Base-by-base conservation (phyloP, 768 basidiomycete species). In the Boletellus sp. region DNA sequence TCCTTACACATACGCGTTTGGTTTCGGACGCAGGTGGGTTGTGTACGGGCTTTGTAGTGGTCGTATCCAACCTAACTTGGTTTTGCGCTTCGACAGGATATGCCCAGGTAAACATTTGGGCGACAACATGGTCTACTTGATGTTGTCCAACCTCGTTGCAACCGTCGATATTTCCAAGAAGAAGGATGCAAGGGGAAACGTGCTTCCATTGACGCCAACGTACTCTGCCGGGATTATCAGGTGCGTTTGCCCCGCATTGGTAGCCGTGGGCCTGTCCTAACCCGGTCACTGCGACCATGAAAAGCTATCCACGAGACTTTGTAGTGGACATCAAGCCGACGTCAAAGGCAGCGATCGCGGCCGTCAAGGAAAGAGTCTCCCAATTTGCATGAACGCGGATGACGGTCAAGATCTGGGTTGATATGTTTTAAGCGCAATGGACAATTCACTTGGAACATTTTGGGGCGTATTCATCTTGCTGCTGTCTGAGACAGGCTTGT, bases 61-160 rank as follows among this genome's bases (percentile, higher is more conserved):
- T 5, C 1, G 2, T 44, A 13, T n/a, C 11, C 15, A n/a, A 39
- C 34, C 15, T 28, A 8, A 28, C 28, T 28, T 10, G 28, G 7
- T 28, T 28, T 28, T 28, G 7, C 28, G 28, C 7, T 26, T 28
- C 28, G 17, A 39, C 19, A 57, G 55, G 32, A 44, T 51, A 13
- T 57, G 56, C 13, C 56, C 56, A 11, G 56, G 56, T 8, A 42
- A 44, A 45, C 26, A 43, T 41, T 31, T 55, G 28, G 56, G 46
- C 0, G 50, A 57, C 22, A 48, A 56, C 22, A 51, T 47, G 11
- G 12, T 57, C 19, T 57, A 55, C 19, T 41, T 45, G 32, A 9
- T 57, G 9, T 20, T 57, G 19, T 50, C 55, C 12, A 16, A 47
- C 23, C 42, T 51, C 32, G 17, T 51, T n/a, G 49, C 55, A 1